Evolutionary conservation across 306 rosid species (phyloP).

Genomic region (Malus domestica): DNA sequence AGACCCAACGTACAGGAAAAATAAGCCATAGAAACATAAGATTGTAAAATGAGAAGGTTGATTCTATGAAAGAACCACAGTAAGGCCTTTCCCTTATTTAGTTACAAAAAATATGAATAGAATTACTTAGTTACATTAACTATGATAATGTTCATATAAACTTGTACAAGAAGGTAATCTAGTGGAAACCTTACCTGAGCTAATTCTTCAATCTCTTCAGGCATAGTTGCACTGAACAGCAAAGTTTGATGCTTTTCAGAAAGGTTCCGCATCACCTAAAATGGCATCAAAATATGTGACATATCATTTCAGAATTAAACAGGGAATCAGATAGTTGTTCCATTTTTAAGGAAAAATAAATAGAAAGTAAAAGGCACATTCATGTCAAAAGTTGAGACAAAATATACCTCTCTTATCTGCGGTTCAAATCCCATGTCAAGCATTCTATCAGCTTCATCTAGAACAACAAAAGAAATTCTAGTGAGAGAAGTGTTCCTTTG

Average conservation of each 20-base stretch:
- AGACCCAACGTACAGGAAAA: neutral
- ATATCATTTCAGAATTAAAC: constrained; percentile 3
- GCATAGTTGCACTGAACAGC: constrained; percentile 89
- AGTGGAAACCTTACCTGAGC: constrained; percentile 48
- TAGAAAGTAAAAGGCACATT: neutral
- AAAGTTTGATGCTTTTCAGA: constrained; percentile 81
- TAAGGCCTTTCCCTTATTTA: neutral
- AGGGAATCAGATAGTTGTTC: neutral
- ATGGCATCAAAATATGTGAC: constrained; percentile 10
- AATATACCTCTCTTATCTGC: constrained; percentile 69
- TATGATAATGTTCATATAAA: neutral
- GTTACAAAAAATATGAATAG: neutral
- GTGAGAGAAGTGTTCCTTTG: constrained; percentile 76
- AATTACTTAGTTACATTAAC: neutral
- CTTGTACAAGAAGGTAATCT: neutral
- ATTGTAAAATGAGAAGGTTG: neutral
- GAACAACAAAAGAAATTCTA: constrained; percentile 74
- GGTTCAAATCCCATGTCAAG: constrained; percentile 96
- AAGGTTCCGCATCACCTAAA: constrained; percentile 69
- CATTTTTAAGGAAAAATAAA: neutral
- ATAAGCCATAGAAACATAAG: neutral
- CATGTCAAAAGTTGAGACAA: neutral
- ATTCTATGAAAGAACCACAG: neutral
- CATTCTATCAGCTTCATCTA: constrained; percentile 92
- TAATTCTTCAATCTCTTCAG: constrained; percentile 76